Evolutionary conservation across 2,329 filamentous ascomycete species (phyloP), one percentile per base, ranked within the genome.

Genomic region (Acrocalymma vagum): DNA sequence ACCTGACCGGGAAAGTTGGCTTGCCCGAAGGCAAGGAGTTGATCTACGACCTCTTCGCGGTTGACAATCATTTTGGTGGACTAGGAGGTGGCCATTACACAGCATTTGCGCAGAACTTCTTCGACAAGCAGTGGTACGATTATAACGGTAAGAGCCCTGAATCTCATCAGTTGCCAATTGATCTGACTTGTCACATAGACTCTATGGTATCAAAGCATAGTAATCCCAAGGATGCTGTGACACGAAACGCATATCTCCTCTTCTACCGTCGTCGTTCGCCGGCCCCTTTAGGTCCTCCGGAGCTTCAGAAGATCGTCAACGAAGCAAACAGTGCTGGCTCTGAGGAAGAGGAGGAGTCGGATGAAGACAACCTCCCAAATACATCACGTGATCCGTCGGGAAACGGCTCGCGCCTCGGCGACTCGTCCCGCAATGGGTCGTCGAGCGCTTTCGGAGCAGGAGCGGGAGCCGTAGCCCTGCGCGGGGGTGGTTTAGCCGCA

Each of bases 81-180:
- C 81, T 99, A 24, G 91, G 91, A 45, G 94, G 94, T 27, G 94
- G 94, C 1, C 94, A 99, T 70, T 99, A 99, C 73, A 97, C 92
- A 14, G 94, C 94, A 18, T 92, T 86, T 69, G 92, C 91, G 25
- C 92, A 90, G 75, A 97, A 96, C 68, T 96, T 96, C 70, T 78
- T 88, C 46, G 90, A 95, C 61, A 82, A 82, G 42, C 79, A 88
- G 68, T 99, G 94, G 94, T 96, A 96, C 69, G 89, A 95, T 56
- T 97, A 95, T 70, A 97, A 99, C 69, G 93, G 92, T 94, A 78
- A 40, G n/a, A n/a, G 50, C 38, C 10, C 22, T 20, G 17, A 20
- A 6, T 15, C 18, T 7, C 2, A 28, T 9, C 9, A 16, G 8
- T 15, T 9, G 18, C 16, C 29, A 17, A 22, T 27, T 17, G 9